Base-by-base conservation (phyloP, 495 filamentous ascomycete genomes). In the Hypoxylon crocopeplum region DNA sequence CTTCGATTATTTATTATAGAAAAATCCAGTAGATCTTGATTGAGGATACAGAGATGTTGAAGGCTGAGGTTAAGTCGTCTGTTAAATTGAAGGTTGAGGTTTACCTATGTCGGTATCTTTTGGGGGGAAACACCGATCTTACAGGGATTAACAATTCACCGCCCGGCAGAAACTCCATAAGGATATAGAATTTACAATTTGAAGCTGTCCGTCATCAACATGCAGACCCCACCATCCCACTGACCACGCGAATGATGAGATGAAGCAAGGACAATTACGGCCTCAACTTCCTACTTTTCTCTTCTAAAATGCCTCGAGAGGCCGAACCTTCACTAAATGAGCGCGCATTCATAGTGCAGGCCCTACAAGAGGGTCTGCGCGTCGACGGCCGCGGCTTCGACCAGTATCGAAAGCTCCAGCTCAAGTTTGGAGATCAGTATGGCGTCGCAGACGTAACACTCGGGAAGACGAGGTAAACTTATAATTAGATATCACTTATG, bases 371-470 rank as follows among this genome's bases (percentile, higher is more conserved):
- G 68, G 81, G 87, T 60, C 72, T 89, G 20, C 88, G 94, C 11
- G 77, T 97, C 19, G 94, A 98, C 75, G 89, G 88, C 57, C 91
- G 94, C 48, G 71, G 81, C 30, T 77, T 90, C 45, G 90, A 97
- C 62, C 79, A 88, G 44, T 92, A 88, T 75, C 88, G 94, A 53
- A 76, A 84, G 8, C 68, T 98, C 16, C 83, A 86, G 34, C 79
- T 98, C 27, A 81, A 79, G 5, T 97, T 98, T 73, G 91, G 91
- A 12, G 88, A 96, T 33, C 90, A 96, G 67, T 90, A 94, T 78
- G 94, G 94, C 45, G 85, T 93, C 69, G 90, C 90, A 61, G 91
- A 97, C 70, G 90, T 97, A 3, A 82, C 85, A 59, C 74, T 98
- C 53, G 94, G 95, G 46, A 95, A 92, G 77, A 98, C 94, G 22